Evolutionary conservation across 2,329 filamentous ascomycete genomes (phyloP), one percentile per base, ranked within the genome.

Genomic region (Metarhizium brunneum): DNA sequence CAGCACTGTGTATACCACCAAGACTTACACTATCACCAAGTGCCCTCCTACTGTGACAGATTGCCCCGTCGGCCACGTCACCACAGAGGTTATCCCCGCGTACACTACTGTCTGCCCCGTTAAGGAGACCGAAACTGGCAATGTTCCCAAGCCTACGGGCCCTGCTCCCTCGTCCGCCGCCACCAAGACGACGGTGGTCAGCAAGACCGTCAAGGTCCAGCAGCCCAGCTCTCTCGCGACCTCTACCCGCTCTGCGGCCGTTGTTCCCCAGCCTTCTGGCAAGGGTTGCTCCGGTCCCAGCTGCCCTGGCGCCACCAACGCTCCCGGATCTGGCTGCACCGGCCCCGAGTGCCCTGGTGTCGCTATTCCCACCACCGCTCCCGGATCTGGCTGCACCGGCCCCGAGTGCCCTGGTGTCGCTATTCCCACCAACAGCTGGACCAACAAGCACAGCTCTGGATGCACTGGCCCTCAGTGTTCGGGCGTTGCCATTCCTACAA

Each of bases 11-110:
- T 69, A 67, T 63, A 65, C 62, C 52, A 70, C 66, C 43, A 61
- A 57, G 25, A 61, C 77, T 60, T 72, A 75, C 59, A 82, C 79
- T 63, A 71, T 81, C 68, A 82, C 76, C 62, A 47, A 58, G 48
- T 83, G 80, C 68, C 73, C 72, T 52, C 69, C 62, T 25, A 25
- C 25, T 25, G 25, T 25, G 25, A 25, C 25, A 3, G 25, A 25
- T 25, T 25, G 25, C 25, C 67, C 69, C 4, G 63, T 25, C 32
- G 57, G 57, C n/a, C 32, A 53, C 14, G 49, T 56, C 45, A 51
- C 49, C 36, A 59, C 60, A 2, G 40, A 51, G 16, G 47, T 54
- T n/a, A 43, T 59, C 42, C 45, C 25, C 3, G 25, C 55, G 54
- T 53, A 55, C 18, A 52, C 53, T 47, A 55, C 42, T 11, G 29